Base-by-base conservation (phyloP, 371 early-diverging fungal genomes). In the Apophysomyces variabilis region DNA sequence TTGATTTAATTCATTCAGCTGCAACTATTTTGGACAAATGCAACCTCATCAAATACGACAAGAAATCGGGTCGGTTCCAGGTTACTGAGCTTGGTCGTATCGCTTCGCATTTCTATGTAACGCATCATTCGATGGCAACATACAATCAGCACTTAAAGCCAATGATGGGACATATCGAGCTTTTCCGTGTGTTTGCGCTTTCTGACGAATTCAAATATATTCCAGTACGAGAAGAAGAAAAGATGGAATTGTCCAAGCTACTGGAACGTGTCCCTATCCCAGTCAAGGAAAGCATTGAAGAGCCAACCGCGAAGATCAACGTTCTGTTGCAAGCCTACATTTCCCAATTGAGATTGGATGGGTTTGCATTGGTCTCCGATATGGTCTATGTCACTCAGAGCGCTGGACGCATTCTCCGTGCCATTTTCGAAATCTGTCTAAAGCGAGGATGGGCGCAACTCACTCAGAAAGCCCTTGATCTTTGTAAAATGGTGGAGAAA, bases 321-420 rank as follows among this genome's bases (percentile, higher is more conserved):
- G 95, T 96, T n/a, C 76, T 99, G 41, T 82, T 99, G 59, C 98
- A 99, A 79, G 85, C 95, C 1, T 93, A 97, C 76, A 95, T 99
- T 46, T 94, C 97, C 21, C 93, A 94, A 69, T 85, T 96, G 54
- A 88, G 90, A 63, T 73, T 98, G 46, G 93, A 96, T 38, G 98
- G 96, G 3, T 96, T 98, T 80, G 96, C 99, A 9, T 81, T 99
- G 62, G 93, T 93, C 57, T 85, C 95, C 13, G 99, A 99, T 68
- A 95, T 96, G 93, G 95, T 93, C 0, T 97, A 96, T 80, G 95
- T 99, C 32, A 96, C 98, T 14, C 98, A 98, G 81, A 92, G 92
- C 65, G 97, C 96, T 35, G 91, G 90, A 0, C 92, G 99, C 69
- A 93, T 99, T 66, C 77, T 98, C 41, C 92, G 99, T 36, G 97